Conservation (phyloP, 768 basidiomycete genomes). For the Boletus edulis region DNA sequence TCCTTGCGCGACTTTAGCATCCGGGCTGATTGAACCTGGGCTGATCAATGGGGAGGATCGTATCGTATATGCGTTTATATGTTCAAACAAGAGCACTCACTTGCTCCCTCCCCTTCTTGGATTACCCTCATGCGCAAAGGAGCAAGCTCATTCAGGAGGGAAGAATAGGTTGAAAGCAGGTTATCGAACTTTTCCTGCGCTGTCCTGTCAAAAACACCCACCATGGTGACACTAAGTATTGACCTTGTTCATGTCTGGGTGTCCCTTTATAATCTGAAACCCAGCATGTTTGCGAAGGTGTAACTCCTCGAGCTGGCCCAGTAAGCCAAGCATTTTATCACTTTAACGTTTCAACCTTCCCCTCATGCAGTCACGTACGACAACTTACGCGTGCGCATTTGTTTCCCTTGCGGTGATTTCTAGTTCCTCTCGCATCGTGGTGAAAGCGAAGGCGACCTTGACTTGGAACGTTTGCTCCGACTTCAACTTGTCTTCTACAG, state of each 20-base stretch:
- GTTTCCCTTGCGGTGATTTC: constrained; percentile 24
- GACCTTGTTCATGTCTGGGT: constrained; percentile 18
- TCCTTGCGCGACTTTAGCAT: constrained; percentile 35
- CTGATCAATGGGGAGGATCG: constrained; percentile 17
- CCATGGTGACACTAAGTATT: not conserved
- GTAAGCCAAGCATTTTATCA: constrained; percentile 14
- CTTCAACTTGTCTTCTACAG: constrained; percentile 8
- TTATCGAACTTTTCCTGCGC: constrained; percentile 22
- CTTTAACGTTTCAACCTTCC: constrained; percentile 8
- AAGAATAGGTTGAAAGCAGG: constrained; percentile 23
- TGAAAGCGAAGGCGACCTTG: constrained; percentile 18
- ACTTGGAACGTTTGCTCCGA: constrained; percentile 22
- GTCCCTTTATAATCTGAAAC: constrained; percentile 5
- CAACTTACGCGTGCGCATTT: constrained; percentile 26
- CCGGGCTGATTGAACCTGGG: constrained; percentile 29
- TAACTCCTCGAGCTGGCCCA: constrained; percentile 23
- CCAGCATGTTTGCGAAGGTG: constrained; percentile 13
- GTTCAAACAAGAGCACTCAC: constrained; percentile 24
- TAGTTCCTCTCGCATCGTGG: constrained; percentile 8
- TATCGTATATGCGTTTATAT: constrained; percentile 3
- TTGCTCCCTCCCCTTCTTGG: constrained; percentile 31
- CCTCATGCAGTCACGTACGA: not conserved
- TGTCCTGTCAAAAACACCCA: constrained; percentile 5
- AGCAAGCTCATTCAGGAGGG: constrained; percentile 32
- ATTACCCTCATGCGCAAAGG: constrained; percentile 30